Evolutionary conservation across 345 rosid genomes (phyloP).

Genomic region (Corymbia maculata): DNA sequence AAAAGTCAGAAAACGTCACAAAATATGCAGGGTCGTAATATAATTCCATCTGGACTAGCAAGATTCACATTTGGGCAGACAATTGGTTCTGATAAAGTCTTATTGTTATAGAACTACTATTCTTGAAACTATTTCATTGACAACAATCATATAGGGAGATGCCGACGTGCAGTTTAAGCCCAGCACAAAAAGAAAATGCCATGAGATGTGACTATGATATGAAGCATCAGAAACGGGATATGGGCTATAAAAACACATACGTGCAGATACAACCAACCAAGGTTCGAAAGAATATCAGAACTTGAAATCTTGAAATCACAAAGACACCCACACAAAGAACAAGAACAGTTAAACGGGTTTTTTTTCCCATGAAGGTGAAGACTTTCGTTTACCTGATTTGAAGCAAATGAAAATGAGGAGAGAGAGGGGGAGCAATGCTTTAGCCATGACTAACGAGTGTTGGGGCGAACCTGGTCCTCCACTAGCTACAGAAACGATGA

Average conservation of each 20-base stretch:
- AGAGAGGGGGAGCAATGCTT: background rate
- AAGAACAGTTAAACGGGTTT: background rate
- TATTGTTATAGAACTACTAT: background rate
- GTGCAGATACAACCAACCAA: background rate
- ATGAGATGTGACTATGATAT: background rate
- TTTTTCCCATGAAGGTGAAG: background rate
- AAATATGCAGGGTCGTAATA: background rate
- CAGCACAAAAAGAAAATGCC: background rate
- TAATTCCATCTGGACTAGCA: background rate
- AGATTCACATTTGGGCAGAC: background rate
- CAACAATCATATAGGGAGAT: background rate
- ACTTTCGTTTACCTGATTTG: slow-evolving; percentile 10
- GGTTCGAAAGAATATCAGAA: background rate
- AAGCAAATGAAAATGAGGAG: slow-evolving; percentile 11
- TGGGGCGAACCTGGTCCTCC: background rate
- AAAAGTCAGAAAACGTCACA: background rate
- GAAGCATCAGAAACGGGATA: background rate
- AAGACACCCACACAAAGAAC: background rate
- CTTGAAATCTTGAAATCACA: background rate
- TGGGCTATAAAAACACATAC: background rate
- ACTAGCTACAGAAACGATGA: background rate
- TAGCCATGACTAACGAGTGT: slow-evolving; percentile 4
- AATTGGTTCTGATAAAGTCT: background rate
- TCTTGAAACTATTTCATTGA: background rate
- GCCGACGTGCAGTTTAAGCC: background rate